phyloP scores from a whole-genome alignment of 2,329 filamentous ascomycete species.

The Akanthomyces dipterigenus region DNA sequence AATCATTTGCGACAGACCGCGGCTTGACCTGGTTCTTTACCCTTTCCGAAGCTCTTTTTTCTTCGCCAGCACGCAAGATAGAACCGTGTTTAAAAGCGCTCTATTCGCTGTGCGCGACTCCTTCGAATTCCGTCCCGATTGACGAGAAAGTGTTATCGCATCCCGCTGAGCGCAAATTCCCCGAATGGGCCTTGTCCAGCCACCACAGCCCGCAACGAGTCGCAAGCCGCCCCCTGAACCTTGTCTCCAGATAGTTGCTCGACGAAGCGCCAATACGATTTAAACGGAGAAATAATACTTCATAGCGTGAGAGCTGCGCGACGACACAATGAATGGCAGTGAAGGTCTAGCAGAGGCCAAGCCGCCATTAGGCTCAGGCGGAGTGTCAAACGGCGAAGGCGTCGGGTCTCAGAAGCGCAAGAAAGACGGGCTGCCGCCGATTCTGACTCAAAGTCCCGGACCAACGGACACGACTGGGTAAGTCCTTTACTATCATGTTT shows the following conservation, averaged over 20 bases:
- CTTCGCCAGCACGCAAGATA: background rate
- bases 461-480: conserved; percentile 32
- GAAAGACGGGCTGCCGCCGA: conserved; percentile 68
- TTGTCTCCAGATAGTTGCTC: background rate
- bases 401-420: conserved; percentile 59
- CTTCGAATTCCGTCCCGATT: background rate
- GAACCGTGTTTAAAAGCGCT: background rate
- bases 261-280: background rate
- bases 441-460: conserved; percentile 59
- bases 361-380: conserved; percentile 15
- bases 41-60: background rate
- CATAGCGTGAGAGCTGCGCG: background rate
- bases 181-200: conserved; percentile 2
- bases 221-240: background rate
- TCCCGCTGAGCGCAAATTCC: background rate
- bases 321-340: conserved; percentile 21
- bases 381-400: conserved; percentile 24
- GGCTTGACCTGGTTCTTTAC: background rate
- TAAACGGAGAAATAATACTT: background rate
- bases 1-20: background rate
- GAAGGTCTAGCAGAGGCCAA: conserved; percentile 19
- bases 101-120: background rate
- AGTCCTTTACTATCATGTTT: conserved; percentile 18
- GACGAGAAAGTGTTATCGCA: background rate
- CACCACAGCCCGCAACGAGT: background rate